These are phyloP conservation scores for Penicillium sp. DNA, from an alignment of 2,329 filamentous ascomycete species.

Conservation along the genomic window DNA sequence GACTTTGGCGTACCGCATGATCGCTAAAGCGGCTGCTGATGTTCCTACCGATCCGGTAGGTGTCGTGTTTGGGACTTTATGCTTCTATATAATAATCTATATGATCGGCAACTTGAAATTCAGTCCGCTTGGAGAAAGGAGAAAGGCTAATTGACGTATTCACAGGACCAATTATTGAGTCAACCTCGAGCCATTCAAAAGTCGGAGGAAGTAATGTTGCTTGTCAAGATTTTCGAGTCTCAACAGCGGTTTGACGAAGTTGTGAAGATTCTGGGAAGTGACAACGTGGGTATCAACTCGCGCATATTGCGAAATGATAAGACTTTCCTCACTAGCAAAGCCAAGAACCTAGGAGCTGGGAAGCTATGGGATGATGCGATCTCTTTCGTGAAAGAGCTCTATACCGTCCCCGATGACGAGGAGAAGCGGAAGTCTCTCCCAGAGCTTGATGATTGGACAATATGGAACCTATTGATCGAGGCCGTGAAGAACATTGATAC, in stretches of 20 bases:
- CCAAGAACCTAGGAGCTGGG: constrained; percentile 38
- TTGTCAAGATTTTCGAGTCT: constrained; percentile 45
- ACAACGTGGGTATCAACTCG: constrained; percentile 44
- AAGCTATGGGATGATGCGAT: constrained; percentile 42
- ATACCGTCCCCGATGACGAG: constrained; percentile 36
- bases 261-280: constrained; percentile 43
- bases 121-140: neutral
- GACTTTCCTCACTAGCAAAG: constrained; percentile 40
- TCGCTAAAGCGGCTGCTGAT: constrained; percentile 47
- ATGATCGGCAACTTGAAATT: neutral
- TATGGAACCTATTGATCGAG: constrained; percentile 46
- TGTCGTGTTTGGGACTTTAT: neutral
- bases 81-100: too few relatives aligned
- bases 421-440: constrained; percentile 29
- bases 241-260: constrained; percentile 43
- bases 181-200: constrained; percentile 46
- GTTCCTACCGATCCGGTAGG: constrained; percentile 47
- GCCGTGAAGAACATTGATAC: constrained; percentile 33
- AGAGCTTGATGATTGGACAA: constrained; percentile 46
- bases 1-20: constrained; percentile 52
- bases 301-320: constrained; percentile 46
- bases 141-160: constrained; percentile 1
- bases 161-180: constrained; percentile 42
- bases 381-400: constrained; percentile 36
- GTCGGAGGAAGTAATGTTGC: constrained; percentile 47